Percentiles rank a stretch among this genome's conserved stretches.
phyloP scores from a whole-genome alignment of 2,329 filamentous ascomycete species.

The Cladosporium sp. region DNA sequence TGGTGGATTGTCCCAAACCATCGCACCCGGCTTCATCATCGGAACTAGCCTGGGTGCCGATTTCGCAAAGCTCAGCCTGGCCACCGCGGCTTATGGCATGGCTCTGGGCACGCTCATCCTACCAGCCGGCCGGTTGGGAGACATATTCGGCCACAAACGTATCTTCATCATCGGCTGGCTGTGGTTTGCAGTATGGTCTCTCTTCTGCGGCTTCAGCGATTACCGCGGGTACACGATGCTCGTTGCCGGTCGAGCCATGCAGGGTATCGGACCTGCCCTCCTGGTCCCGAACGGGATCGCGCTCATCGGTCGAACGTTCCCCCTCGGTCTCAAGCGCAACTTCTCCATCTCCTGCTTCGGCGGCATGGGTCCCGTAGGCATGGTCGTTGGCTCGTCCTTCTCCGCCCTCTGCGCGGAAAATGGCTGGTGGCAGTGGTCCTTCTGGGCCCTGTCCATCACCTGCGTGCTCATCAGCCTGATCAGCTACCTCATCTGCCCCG shows the following conservation, averaged over 20 bases:
- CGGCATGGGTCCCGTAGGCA: constrained; percentile 33
- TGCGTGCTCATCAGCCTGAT: constrained; percentile 20
- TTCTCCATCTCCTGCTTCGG: constrained; percentile 36
- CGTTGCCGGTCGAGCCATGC: constrained; percentile 36
- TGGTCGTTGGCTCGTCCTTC: constrained; percentile 32
- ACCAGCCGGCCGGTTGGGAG: constrained; percentile 40
- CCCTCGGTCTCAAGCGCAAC: constrained; percentile 34
- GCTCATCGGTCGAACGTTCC: constrained; percentile 32
- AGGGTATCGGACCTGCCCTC: constrained; percentile 37
- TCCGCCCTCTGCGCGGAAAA: constrained; percentile 31
- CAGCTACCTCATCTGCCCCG: constrained; percentile 11
- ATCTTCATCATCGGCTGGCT: constrained; percentile 38
- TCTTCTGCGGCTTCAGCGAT: constrained; percentile 35
- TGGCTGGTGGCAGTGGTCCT: constrained; percentile 33
- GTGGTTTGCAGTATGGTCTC: constrained; percentile 39
- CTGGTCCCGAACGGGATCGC: constrained; percentile 37
- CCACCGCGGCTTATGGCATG: constrained; percentile 40
- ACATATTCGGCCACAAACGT: constrained; percentile 41
- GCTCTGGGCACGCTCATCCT: constrained; percentile 44
- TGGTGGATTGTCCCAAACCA: constrained; percentile 24
- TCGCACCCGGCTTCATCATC: constrained; percentile 44
- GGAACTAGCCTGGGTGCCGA: constrained; percentile 37
- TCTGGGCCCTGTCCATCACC: constrained; percentile 28
- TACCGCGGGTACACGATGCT: constrained; percentile 33
- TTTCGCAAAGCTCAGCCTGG: constrained; percentile 42